A percentile compares a stretch with the other conserved stretches of the same genome.
phyloP scores from a whole-genome alignment of 768 basidiomycete genomes.

The Termitomyces sp. region DNA sequence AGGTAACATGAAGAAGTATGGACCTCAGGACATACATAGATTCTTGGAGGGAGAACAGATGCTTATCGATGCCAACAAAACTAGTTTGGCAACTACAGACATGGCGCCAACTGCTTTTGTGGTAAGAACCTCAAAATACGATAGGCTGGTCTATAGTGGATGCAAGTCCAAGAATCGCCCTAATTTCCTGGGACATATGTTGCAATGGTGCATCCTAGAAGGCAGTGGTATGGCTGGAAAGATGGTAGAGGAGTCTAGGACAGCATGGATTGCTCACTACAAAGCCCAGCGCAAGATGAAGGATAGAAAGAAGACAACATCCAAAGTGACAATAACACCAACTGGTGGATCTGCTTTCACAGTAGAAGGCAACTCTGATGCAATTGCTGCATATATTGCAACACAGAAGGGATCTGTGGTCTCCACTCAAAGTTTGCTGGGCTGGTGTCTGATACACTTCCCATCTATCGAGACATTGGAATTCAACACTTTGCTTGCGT shows the following conservation, averaged over 20 bases:
- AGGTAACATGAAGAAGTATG: neutral
- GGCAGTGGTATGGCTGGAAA: neutral
- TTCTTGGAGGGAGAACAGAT: neutral
- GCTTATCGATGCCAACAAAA: neutral
- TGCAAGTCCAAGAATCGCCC: neutral
- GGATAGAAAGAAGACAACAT: too few species aligned
- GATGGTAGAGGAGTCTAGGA: neutral
- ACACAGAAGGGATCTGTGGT: neutral
- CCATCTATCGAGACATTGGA: too few species aligned
- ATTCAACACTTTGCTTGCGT: too few species aligned
- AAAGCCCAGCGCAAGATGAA: neutral
- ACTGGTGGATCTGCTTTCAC: neutral
- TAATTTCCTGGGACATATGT: neutral
- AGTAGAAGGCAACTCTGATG: neutral
- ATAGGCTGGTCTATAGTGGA: neutral
- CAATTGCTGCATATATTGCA: neutral
- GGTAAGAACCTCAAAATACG: neutral
- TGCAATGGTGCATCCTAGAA: neutral
- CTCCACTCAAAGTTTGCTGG: neutral
- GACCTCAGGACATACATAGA: neutral
- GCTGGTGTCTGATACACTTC: neutral
- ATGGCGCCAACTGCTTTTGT: neutral
- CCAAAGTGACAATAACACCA: neutral
- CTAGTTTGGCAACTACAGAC: neutral
- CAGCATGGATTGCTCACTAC: neutral